A percentile compares a stretch with the other conserved stretches of the same genome.
These are phyloP conservation scores for Chenopodium quinoa DNA, from an alignment of 148 eudicot species.

Conservation along the genomic window DNA sequence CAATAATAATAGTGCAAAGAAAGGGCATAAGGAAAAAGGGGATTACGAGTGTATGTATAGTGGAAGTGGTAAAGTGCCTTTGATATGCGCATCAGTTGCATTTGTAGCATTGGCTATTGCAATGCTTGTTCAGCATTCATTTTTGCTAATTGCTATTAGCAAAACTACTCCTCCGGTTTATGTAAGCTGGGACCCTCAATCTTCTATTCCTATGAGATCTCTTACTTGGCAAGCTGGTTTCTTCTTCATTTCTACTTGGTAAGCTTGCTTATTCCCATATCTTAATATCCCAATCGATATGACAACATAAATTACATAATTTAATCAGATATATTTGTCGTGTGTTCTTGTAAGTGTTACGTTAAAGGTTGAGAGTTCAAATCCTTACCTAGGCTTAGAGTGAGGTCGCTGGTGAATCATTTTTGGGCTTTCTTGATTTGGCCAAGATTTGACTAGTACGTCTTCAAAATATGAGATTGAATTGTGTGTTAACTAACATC, in stretches of 20 bases:
- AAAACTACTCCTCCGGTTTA: slow-evolving; percentile 52
- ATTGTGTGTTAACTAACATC: too few relatives aligned
- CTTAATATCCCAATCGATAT: too few relatives aligned
- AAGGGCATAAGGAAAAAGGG: background rate
- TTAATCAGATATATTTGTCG: too few relatives aligned
- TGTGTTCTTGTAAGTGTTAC: too few relatives aligned
- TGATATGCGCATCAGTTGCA: slow-evolving; percentile 40
- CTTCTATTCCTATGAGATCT: slow-evolving; percentile 40
- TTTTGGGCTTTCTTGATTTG: too few relatives aligned
- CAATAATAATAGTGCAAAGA: background rate
- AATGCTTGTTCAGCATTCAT: slow-evolving; percentile 48
- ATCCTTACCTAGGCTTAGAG: too few relatives aligned
- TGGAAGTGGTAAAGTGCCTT: slow-evolving; percentile 43
- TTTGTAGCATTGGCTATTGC: slow-evolving; percentile 41
- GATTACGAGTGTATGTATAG: slow-evolving; percentile 41
- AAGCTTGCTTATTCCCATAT: slow-evolving; percentile 4
- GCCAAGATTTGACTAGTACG: too few relatives aligned
- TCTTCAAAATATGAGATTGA: too few relatives aligned
- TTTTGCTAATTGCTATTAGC: slow-evolving; percentile 53
- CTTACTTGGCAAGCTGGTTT: slow-evolving; percentile 82
- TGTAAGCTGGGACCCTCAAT: slow-evolving; percentile 59
- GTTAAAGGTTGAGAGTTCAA: background rate
- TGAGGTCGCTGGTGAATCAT: too few relatives aligned
- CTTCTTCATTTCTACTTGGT: slow-evolving; percentile 90
- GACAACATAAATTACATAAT: too few relatives aligned